Conservation (phyloP, 352 stramenopile species). For the Thraustotheca clavata region DNA sequence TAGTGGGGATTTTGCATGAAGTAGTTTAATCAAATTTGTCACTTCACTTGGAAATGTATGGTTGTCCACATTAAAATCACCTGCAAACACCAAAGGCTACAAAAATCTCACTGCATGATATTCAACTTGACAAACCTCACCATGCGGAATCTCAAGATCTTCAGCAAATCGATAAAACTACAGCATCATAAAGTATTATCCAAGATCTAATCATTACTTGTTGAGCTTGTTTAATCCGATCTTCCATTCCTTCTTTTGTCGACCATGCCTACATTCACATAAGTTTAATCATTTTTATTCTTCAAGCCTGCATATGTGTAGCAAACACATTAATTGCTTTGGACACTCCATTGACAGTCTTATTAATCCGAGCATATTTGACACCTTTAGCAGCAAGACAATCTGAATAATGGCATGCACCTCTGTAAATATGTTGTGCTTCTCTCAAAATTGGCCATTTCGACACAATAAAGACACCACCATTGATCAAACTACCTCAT, state of each 20-base stretch:
- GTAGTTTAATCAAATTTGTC: conserved; percentile 42
- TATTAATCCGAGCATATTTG: conserved; percentile 71
- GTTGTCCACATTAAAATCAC: conserved; percentile 82
- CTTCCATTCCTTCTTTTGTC: conserved; percentile 41
- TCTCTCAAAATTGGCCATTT: conserved; percentile 72
- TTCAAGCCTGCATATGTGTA: conserved; percentile 80
- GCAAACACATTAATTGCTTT: conserved; percentile 83
- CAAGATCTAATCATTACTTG: conserved; percentile 34
- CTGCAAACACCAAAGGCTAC: conserved; percentile 68
- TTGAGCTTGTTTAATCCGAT: conserved; percentile 56
- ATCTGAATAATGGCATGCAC: conserved; percentile 74
- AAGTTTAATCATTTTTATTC: too few relatives aligned
- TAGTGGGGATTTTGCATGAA: conserved; percentile 36
- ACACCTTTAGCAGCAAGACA: conserved; percentile 75
- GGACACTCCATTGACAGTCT: conserved; percentile 34
- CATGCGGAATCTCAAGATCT: conserved; percentile 42
- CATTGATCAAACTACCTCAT: conserved; percentile 49
- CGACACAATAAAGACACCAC: conserved; percentile 71
- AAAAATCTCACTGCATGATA: too few relatives aligned
- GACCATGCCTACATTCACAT: conserved; percentile 68
- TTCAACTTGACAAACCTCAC: conserved; percentile 38
- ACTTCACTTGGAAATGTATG: conserved; percentile 66
- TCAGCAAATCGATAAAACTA: conserved; percentile 63
- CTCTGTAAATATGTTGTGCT: conserved; percentile 67
- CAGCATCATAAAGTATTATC: neutral